phyloP scores from a whole-genome alignment of 352 stramenopile genomes.

The Aphanomyces astaci region DNA sequence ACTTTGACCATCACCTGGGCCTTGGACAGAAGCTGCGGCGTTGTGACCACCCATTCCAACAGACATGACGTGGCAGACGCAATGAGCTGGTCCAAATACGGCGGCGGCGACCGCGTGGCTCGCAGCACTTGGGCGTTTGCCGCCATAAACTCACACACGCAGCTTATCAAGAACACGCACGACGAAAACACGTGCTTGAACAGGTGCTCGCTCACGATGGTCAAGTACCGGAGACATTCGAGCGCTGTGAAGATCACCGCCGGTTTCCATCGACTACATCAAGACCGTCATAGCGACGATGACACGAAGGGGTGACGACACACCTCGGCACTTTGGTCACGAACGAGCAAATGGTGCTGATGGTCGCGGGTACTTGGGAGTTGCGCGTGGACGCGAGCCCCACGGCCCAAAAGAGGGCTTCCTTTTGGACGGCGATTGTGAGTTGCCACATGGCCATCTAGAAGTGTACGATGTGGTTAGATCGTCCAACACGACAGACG shows the following conservation, averaged over 20 bases:
- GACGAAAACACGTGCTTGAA: conserved; percentile 69
- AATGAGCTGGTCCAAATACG: conserved; percentile 80
- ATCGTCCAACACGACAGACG: too few species aligned
- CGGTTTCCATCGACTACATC: conserved; percentile 55
- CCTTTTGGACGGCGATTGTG: conserved; percentile 77
- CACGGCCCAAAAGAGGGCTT: conserved; percentile 76
- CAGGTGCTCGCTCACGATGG: conserved; percentile 64
- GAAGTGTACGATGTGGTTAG: not conserved
- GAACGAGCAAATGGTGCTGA: conserved; percentile 76
- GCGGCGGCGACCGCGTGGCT: conserved; percentile 60
- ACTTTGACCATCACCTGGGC: conserved; percentile 70
- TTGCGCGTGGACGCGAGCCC: conserved; percentile 73
- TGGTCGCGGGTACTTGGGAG: conserved; percentile 78
- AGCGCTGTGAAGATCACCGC: conserved; percentile 80
- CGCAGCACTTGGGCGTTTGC: conserved; percentile 62
- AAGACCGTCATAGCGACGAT: not conserved
- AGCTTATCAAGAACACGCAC: conserved; percentile 73
- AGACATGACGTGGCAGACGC: conserved; percentile 71
- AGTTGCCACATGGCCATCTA: conserved; percentile 83
- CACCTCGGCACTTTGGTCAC: conserved; percentile 56
- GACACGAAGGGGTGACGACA: not conserved
- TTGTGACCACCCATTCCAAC: conserved; percentile 76
- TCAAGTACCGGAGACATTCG: conserved; percentile 75
- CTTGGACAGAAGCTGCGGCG: conserved; percentile 62
- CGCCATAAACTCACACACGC: conserved; percentile 80